A percentile compares a stretch with the other conserved stretches of the same genome.
These are phyloP conservation scores for Penicillium sp. DNA, from an alignment of 2,329 filamentous ascomycete genomes.

Conservation along the genomic window DNA sequence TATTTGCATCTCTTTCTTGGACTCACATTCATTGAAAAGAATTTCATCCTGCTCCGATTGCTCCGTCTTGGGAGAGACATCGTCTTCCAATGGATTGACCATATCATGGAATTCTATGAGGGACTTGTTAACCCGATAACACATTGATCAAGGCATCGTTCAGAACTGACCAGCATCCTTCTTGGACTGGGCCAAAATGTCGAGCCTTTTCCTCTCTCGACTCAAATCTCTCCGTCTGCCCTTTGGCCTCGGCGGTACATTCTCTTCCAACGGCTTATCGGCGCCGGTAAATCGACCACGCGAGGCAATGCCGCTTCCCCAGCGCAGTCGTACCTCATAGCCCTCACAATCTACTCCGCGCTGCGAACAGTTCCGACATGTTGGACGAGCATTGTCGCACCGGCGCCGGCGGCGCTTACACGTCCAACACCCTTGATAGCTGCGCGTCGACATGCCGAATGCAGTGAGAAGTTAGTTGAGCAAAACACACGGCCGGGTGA, in stretches of 20 bases:
- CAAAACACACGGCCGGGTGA: background rate
- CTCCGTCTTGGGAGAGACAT: background rate
- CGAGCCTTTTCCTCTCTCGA: conserved; percentile 20
- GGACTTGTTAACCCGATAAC: background rate
- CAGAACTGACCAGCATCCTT: conserved; percentile 8
- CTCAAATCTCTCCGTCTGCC: conserved; percentile 34
- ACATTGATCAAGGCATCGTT: background rate
- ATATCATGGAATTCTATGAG: background rate
- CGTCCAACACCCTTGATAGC: conserved; percentile 37
- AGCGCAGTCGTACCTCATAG: conserved; percentile 37
- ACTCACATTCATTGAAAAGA: conserved; percentile 33
- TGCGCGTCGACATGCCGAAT: conserved; percentile 37
- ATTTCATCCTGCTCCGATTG: conserved; percentile 17
- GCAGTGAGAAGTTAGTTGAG: conserved; percentile 3
- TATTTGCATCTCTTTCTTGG: background rate
- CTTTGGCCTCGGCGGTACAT: conserved; percentile 28
- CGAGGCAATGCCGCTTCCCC: conserved; percentile 38
- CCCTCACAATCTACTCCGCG: conserved; percentile 35
- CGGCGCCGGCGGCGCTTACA: conserved; percentile 36
- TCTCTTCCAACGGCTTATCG: conserved; percentile 31
- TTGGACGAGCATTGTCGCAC: conserved; percentile 34
- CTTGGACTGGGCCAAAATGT: background rate
- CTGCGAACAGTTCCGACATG: conserved; percentile 29
- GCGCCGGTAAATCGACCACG: conserved; percentile 38
- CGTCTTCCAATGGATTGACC: background rate